These are phyloP conservation scores for Carex myosuroides DNA, from an alignment of 176 grass and related monocot species.

Conservation along the genomic window DNA sequence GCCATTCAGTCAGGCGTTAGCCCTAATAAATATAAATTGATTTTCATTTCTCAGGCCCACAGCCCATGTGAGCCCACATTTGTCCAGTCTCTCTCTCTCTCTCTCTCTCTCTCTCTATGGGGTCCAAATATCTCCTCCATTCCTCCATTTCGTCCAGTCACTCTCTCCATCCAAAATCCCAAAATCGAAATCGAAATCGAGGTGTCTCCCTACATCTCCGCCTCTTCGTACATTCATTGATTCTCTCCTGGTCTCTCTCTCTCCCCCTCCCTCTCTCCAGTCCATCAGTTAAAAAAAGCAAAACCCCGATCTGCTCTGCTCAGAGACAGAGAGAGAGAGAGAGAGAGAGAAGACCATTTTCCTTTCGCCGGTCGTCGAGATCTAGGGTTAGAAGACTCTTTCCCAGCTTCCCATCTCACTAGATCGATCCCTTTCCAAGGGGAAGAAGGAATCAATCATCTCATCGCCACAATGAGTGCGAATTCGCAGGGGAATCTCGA, in stretches of 20 bases:
- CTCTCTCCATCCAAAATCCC: too few relatives aligned
- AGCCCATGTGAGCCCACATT: too few relatives aligned
- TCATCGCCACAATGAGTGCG: conserved; percentile 27
- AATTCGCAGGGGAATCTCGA: conserved; percentile 81
- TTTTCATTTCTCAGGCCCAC: too few relatives aligned
- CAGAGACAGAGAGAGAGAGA: not conserved
- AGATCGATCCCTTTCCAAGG: not conserved
- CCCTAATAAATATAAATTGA: too few relatives aligned
- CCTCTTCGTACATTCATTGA: not conserved
- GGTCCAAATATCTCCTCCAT: too few relatives aligned
- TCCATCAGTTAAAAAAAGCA: not conserved
- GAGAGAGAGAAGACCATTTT: too few relatives aligned
- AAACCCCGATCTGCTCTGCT: not conserved
- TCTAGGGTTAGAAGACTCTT: conserved; percentile 48
- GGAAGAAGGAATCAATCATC: too few relatives aligned
- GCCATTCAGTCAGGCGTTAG: too few relatives aligned
- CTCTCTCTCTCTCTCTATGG: too few relatives aligned
- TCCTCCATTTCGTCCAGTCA: too few relatives aligned
- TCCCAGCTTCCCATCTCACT: not conserved
- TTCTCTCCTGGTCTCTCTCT: not conserved
- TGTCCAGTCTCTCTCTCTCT: too few relatives aligned
- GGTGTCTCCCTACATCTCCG: not conserved
- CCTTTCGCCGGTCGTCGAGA: conserved; percentile 17
- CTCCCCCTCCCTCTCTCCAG: not conserved
- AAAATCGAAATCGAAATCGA: not conserved